Evolutionary conservation across 306 rosid genomes (phyloP).

Genomic region (Erythrophleum fordii): DNA sequence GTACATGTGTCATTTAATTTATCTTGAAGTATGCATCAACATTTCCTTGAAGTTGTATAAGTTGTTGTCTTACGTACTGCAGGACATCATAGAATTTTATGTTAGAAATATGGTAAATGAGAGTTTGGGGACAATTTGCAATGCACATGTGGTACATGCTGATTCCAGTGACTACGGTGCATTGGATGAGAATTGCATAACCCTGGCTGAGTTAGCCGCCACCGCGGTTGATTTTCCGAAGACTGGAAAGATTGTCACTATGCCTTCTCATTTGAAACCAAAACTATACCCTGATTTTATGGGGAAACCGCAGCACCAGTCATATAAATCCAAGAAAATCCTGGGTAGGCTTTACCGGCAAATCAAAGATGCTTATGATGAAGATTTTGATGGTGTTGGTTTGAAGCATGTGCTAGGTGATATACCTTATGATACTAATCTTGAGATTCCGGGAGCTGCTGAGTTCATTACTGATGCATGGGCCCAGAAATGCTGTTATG

Average conservation of each 20-base stretch:
- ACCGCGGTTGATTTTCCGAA: conserved; percentile 91
- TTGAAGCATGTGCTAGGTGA: conserved; percentile 34
- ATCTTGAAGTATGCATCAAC: background rate
- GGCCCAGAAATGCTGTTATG: conserved; percentile 74
- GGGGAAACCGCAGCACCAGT: conserved; percentile 74
- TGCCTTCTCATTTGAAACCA: conserved; percentile 74
- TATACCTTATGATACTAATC: conserved; percentile 68
- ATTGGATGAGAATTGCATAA: conserved; percentile 64
- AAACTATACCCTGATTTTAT: conserved; percentile 87
- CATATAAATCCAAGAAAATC: conserved; percentile 75
- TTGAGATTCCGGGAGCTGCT: conserved; percentile 57
- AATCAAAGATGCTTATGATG: conserved; percentile 61
- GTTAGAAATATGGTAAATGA: conserved; percentile 78
- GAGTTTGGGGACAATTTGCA: conserved; percentile 77
- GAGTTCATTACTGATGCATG: conserved; percentile 74
- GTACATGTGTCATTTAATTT: background rate
- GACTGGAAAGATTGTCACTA: conserved; percentile 69
- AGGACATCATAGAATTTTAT: conserved; percentile 73
- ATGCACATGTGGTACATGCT: conserved; percentile 96
- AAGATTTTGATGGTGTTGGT: conserved; percentile 51
- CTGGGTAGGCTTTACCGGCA: conserved; percentile 77
- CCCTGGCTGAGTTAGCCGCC: conserved; percentile 83
- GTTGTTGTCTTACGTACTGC: conserved; percentile 45
- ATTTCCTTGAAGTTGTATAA: background rate
- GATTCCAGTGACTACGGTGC: conserved; percentile 78